A percentile compares a stretch with the other conserved stretches of the same genome.
Evolutionary conservation across 208 protist species (phyloP).

Genomic region (Trypanosoma brucei): DNA sequence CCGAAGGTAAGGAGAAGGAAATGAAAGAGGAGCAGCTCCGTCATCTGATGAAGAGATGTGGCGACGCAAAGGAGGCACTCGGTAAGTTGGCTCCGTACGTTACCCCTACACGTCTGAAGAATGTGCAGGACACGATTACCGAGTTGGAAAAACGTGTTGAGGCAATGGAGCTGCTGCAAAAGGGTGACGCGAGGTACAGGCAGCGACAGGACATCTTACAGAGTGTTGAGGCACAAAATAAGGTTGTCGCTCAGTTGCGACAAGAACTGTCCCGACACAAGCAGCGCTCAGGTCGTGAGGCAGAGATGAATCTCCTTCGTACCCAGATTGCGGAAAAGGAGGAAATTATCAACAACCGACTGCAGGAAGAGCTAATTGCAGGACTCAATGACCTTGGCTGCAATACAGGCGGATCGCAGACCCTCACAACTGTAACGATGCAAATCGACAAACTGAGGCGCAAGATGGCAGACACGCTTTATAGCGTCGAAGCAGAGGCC

Average conservation of each 20-base stretch:
- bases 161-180: conserved; percentile 37
- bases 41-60: conserved; percentile 11
- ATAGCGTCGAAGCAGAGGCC: conserved; percentile 18
- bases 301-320: conserved; percentile 39
- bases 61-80: conserved; percentile 9
- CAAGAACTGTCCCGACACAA: conserved; percentile 52
- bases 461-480: conserved; percentile 28
- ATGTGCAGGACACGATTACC: conserved; percentile 27
- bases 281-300: conserved; percentile 27
- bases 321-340: conserved; percentile 34
- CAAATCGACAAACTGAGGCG: conserved; percentile 19
- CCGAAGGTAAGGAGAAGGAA: conserved; percentile 54
- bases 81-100: conserved; percentile 11
- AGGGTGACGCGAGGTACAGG: conserved; percentile 32
- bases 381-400: conserved; percentile 21
- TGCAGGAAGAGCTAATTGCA: conserved; percentile 38
- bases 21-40: conserved; percentile 37
- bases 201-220: conserved; percentile 33
- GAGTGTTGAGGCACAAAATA: conserved; percentile 52
- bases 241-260: conserved; percentile 35
- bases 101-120: conserved; percentile 15
- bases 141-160: conserved; percentile 44
- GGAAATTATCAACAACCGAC: conserved; percentile 16
- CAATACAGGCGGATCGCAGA: background rate
- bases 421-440: conserved; percentile 12